Conservation (phyloP, 441 rosid species). For the Macaranga tanarius region DNA sequence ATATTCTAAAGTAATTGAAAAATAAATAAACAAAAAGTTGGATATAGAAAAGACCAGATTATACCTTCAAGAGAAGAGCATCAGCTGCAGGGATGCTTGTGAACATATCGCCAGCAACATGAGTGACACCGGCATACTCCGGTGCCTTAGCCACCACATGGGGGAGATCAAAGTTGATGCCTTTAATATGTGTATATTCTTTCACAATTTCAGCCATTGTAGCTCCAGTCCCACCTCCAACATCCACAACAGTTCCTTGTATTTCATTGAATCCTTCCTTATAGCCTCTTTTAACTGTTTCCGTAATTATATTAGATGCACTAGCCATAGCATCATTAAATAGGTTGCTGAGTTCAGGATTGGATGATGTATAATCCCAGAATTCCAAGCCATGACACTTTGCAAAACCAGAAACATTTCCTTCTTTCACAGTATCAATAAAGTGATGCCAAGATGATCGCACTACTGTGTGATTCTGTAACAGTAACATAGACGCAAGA, state of each 20-base stretch:
- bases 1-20: no score
- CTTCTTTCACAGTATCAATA: not conserved
- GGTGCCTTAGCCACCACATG: conserved; percentile 5
- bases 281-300: not conserved
- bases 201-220: conserved; percentile 1
- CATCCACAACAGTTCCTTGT: not conserved
- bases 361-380: not conserved
- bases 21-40: no score
- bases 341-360: not conserved
- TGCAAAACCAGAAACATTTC: not conserved
- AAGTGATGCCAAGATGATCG: not conserved
- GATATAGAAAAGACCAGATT: no score
- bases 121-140: not conserved
- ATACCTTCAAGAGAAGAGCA: not conserved
- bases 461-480: not conserved
- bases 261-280: not conserved
- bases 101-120: not conserved
- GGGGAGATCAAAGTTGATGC: conserved; percentile 4
- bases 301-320: not conserved
- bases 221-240: not conserved
- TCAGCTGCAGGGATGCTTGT: conserved; percentile 1
- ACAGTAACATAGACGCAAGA: conserved; percentile 1
- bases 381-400: not conserved
- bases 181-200: conserved; percentile 1
- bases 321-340: not conserved